phyloP scores from a whole-genome alignment of 2,329 filamentous ascomycete genomes.

The Stylonectria norvegica region DNA sequence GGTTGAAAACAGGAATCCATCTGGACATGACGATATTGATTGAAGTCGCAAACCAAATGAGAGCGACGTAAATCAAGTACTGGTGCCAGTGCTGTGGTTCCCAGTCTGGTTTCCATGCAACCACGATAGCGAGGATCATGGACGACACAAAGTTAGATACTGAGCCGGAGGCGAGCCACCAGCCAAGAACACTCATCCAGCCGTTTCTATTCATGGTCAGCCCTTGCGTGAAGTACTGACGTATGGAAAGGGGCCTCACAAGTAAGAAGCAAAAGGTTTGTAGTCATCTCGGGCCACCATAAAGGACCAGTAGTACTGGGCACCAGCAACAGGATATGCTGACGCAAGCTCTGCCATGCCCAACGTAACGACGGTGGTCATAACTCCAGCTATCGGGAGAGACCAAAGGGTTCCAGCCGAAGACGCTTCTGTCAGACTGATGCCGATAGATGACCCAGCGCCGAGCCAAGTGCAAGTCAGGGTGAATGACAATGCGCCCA shows the following conservation, averaged over 20 bases:
- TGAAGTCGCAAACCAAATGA: conserved; percentile 54
- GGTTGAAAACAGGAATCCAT: conserved; percentile 18
- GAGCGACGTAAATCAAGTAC: conserved; percentile 64
- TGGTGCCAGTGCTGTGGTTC: conserved; percentile 59
- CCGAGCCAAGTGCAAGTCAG: conserved; percentile 32
- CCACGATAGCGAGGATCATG: conserved; percentile 18
- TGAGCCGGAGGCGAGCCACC: conserved; percentile 21
- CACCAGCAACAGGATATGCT: conserved; percentile 26
- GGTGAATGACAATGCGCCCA: conserved; percentile 28
- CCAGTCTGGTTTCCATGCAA: conserved; percentile 45
- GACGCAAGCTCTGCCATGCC: conserved; percentile 28
- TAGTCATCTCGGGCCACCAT: conserved; percentile 21
- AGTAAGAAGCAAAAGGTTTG: conserved; percentile 24
- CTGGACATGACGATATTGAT: conserved; percentile 56
- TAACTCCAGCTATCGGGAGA: conserved; percentile 23
- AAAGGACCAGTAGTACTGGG: conserved; percentile 28
- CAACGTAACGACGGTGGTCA: conserved; percentile 25
- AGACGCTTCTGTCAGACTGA: conserved; percentile 25
- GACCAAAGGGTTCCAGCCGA: conserved; percentile 27
- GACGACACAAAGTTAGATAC: conserved; percentile 21
- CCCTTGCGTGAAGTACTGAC: no score
- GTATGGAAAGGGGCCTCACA: conserved; percentile 10
- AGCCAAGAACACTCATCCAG: conserved; percentile 19
- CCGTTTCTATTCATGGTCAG: conserved; percentile 11
- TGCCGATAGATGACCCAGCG: conserved; percentile 28